Evolutionary conservation across 768 basidiomycete genomes (phyloP).

Genomic region (Collybiopsis confluens): DNA sequence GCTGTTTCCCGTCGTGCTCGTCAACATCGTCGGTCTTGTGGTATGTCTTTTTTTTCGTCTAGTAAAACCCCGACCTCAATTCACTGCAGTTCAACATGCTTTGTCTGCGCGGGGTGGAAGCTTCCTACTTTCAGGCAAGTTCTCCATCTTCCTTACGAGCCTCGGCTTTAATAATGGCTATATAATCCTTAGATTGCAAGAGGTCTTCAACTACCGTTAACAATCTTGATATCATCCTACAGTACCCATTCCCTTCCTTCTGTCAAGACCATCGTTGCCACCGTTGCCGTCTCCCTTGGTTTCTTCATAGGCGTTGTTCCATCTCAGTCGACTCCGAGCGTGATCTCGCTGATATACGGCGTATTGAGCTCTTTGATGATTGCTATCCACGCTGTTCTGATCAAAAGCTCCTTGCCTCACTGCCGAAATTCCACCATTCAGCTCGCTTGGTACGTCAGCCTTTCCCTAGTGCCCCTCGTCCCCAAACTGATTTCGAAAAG

Average conservation of each 20-base stretch:
- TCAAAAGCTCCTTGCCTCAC: slow-evolving; percentile 64
- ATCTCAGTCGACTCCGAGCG: slow-evolving; percentile 42
- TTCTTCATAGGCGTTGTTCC: slow-evolving; percentile 77
- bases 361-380: slow-evolving; percentile 71
- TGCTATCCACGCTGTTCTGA: slow-evolving; percentile 69
- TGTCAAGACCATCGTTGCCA: slow-evolving; percentile 50
- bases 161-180: no score
- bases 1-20: slow-evolving; percentile 56
- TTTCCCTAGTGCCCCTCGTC: background rate
- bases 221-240: slow-evolving; percentile 67
- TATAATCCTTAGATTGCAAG: slow-evolving; percentile 62
- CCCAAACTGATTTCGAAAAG: background rate
- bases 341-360: slow-evolving; percentile 64
- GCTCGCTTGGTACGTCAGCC: slow-evolving; percentile 46
- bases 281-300: slow-evolving; percentile 62
- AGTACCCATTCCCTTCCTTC: slow-evolving; percentile 54
- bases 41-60: no score
- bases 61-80: no score
- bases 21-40: slow-evolving; percentile 71
- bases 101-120: slow-evolving; percentile 74
- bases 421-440: slow-evolving; percentile 71
- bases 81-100: slow-evolving; percentile 73
- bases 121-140: slow-evolving; percentile 73
- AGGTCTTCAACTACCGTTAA: slow-evolving; percentile 79
- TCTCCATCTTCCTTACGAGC: background rate